Evolutionary conservation across 2,329 filamentous ascomycete species (phyloP), one percentile per base, ranked within the genome.

Genomic region (Alternaria hordeiaustralica): DNA sequence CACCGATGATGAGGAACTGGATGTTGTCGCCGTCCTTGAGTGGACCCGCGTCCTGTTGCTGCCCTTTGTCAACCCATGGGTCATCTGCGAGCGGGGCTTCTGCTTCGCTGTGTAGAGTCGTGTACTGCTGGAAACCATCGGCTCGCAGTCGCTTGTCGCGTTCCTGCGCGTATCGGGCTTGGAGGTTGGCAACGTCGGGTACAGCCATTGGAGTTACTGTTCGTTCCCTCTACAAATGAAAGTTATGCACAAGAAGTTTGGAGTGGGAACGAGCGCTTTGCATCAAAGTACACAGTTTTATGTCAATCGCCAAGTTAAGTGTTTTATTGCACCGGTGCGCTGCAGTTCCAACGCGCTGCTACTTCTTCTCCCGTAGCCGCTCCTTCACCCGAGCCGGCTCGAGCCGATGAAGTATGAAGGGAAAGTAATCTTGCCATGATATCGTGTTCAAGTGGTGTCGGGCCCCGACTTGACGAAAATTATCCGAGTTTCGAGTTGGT

Each of bases 11-110:
- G 18, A 53, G 36, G n/a, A 61, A 50, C 30, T 61, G 53, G 12
- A 61, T 58, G 45, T 58, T 51, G 23, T 51, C 54, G 9, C 26
- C 46, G 21, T 61, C 54, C 54, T 53, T 61, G 36, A 61, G 59
- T 20, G 26, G 59, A 20, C 36, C 46, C 9, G 36, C 18, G 30
- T 46, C 45, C 20, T 51, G 25, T 33, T 51, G 59, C 33, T 60
- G 30, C 36, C n/a, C 58, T 21, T 46, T 21, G 21, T 21, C 15
- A 50, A 58, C 26, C 59, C 53, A 58, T 18, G 53, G 45, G 20
- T 61, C 59, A 21, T 61, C 18, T 15, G 53, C 25, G 33, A 61
- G 36, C 13, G 36, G 53, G 8, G 33, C 51, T 12, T 61, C 45
- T 26, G 20, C 15, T 58, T 61, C 46, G 33, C 53, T 58, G 18